Percentiles rank a stretch among this genome's conserved stretches.
Evolutionary conservation across 2,329 filamentous ascomycete species (phyloP).

Genomic region (Atkinsonella hypoxylon): DNA sequence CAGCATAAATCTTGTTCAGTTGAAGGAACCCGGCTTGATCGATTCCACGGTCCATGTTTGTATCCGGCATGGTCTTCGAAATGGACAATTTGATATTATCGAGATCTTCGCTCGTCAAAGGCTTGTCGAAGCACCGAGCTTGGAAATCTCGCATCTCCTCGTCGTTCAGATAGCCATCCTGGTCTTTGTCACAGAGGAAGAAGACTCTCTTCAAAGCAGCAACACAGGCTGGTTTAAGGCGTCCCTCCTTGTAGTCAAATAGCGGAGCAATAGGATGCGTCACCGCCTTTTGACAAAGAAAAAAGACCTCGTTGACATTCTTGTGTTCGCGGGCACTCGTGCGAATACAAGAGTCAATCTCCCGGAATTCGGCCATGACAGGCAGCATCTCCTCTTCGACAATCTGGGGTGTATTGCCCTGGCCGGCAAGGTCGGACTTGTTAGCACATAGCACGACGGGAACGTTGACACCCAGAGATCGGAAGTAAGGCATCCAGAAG

Average conservation of each 20-base stretch:
- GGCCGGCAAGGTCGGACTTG: slow-evolving; percentile 78
- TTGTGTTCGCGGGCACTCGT: slow-evolving; percentile 84
- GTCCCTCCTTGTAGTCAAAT: slow-evolving; percentile 88
- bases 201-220: slow-evolving; percentile 83
- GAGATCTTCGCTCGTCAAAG: slow-evolving; percentile 67
- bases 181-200: slow-evolving; percentile 91
- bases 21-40: slow-evolving; percentile 75
- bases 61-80: slow-evolving; percentile 51
- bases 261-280: slow-evolving; percentile 93
- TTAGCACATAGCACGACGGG: slow-evolving; percentile 95
- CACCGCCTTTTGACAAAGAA: slow-evolving; percentile 94
- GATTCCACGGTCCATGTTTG: slow-evolving; percentile 58
- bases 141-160: slow-evolving; percentile 87
- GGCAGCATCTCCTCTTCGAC: slow-evolving; percentile 96
- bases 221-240: slow-evolving; percentile 78
- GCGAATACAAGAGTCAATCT: slow-evolving; percentile 95
- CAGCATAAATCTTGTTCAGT: slow-evolving; percentile 90
- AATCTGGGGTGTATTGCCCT: slow-evolving; percentile 68
- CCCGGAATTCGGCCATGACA: slow-evolving; percentile 96
- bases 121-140: slow-evolving; percentile 81
- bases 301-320: slow-evolving; percentile 95
- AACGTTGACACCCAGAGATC: slow-evolving; percentile 95
- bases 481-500: slow-evolving; percentile 98
- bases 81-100: slow-evolving; percentile 87
- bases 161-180: slow-evolving; percentile 85